phyloP scores from a whole-genome alignment of 2,329 filamentous ascomycete species.

The Arthrocladium fulminans region DNA sequence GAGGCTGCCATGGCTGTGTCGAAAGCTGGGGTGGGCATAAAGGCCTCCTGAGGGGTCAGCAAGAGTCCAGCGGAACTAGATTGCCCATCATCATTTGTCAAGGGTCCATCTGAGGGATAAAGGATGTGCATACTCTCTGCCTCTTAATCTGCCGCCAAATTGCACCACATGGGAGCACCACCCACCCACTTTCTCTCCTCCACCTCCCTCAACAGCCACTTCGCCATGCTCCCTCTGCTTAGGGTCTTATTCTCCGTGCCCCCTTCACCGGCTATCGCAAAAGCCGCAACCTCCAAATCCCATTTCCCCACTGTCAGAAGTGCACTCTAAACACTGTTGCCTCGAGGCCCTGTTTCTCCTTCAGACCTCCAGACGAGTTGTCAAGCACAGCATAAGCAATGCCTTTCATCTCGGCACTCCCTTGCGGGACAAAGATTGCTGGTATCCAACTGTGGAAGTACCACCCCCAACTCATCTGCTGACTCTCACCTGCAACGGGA shows the following conservation, averaged over 20 bases:
- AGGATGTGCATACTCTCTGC: too few species aligned
- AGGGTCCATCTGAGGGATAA: too few species aligned
- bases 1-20: too few species aligned
- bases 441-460: constrained; percentile 13
- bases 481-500: constrained; percentile 1
- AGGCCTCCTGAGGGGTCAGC: too few species aligned
- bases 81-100: neutral
- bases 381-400: constrained; percentile 11
- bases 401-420: constrained; percentile 13
- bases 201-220: constrained; percentile 15
- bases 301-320: constrained; percentile 8
- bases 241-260: constrained; percentile 8
- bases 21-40: too few species aligned
- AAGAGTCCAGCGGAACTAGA: too few species aligned
- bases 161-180: constrained; percentile 11
- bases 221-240: constrained; percentile 11
- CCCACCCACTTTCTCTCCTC: constrained; percentile 12
- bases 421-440: constrained; percentile 12
- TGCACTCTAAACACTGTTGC: constrained; percentile 16
- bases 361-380: neutral
- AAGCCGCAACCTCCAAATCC: neutral
- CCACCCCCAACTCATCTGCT: constrained; percentile 11
- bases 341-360: constrained; percentile 5
- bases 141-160: neutral
- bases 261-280: constrained; percentile 7